These are phyloP conservation scores for Lipomyces chichibuensis DNA, from an alignment of 805 yeast genomes.

Conservation along the genomic window DNA sequence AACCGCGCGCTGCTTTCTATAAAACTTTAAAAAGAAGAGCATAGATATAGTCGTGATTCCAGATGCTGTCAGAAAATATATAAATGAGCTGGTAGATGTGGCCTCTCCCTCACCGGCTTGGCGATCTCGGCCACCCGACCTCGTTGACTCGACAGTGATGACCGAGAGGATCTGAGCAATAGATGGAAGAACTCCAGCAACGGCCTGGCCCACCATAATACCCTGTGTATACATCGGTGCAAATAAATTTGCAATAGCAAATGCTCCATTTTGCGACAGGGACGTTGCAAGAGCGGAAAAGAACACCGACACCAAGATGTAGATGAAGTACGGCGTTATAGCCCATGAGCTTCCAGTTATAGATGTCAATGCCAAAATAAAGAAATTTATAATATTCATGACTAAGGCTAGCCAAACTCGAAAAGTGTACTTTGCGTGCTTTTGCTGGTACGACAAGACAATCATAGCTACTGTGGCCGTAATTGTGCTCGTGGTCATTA, in stretches of 20 bases:
- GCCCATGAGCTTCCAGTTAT: conserved; percentile 29
- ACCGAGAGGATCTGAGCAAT: conserved; percentile 64
- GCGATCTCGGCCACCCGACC: conserved; percentile 7
- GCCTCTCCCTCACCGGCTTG: not conserved
- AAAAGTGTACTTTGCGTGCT: conserved; percentile 31
- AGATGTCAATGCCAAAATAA: conserved; percentile 32
- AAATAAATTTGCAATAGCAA: conserved; percentile 80
- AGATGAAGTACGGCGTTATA: conserved; percentile 45
- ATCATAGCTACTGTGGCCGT: conserved; percentile 41
- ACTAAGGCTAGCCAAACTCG: conserved; percentile 33
- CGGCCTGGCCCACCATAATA: conserved; percentile 91
- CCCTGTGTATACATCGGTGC: conserved; percentile 84
- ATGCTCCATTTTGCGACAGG: conserved; percentile 82
- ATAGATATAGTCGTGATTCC: conserved; percentile 52
- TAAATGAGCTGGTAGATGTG: conserved; percentile 31
- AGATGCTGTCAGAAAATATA: conserved; percentile 58
- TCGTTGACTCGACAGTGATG: conserved; percentile 40
- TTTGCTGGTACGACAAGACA: conserved; percentile 21
- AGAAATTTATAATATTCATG: conserved; percentile 28
- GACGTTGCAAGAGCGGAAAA: conserved; percentile 64
- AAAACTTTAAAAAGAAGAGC: conserved; percentile 46
- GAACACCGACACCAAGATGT: conserved; percentile 65
- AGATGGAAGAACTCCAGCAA: conserved; percentile 92
- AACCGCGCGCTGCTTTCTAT: conserved; percentile 39
- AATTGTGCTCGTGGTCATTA: conserved; percentile 41